These are phyloP conservation scores for Pachyrhizus erosus DNA, from an alignment of 306 rosid genomes.

Conservation along the genomic window DNA sequence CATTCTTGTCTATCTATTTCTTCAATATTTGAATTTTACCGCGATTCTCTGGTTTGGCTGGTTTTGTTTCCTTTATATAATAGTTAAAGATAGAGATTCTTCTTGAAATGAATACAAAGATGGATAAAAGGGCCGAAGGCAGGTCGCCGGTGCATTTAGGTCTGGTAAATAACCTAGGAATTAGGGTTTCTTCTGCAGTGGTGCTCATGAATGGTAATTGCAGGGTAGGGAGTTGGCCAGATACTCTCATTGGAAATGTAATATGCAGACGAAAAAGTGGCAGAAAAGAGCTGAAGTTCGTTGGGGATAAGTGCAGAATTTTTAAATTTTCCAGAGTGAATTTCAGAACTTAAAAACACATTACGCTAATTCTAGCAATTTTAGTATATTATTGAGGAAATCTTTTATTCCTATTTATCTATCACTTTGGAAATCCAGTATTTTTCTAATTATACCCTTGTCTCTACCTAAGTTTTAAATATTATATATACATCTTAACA, in stretches of 20 bases:
- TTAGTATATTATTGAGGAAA: background rate
- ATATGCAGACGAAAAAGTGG: background rate
- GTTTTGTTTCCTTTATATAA: constrained; percentile 23
- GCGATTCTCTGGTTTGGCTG: constrained; percentile 10
- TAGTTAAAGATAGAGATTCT: background rate
- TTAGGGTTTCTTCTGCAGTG: constrained; percentile 56
- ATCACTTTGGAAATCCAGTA: background rate
- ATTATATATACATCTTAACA: background rate
- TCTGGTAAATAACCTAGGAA: constrained; percentile 45
- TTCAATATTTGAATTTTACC: constrained; percentile 33
- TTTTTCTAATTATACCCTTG: too few relatives aligned
- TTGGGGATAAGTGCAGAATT: constrained; percentile 1
- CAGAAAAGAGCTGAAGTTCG: constrained; percentile 1
- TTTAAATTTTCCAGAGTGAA: background rate
- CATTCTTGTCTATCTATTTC: constrained; percentile 33
- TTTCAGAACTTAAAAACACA: background rate
- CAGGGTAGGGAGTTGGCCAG: constrained; percentile 4
- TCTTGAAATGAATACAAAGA: constrained; percentile 19
- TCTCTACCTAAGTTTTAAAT: too few relatives aligned
- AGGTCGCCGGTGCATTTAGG: constrained; percentile 33
- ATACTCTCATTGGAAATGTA: background rate
- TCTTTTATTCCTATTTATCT: background rate
- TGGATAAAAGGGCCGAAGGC: background rate
- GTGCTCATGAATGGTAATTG: constrained; percentile 13
- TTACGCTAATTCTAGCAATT: background rate